A percentile compares a stretch with the other conserved stretches of the same genome.
phyloP scores from a whole-genome alignment of 805 yeast species.

The Naumovozyma castellii region DNA sequence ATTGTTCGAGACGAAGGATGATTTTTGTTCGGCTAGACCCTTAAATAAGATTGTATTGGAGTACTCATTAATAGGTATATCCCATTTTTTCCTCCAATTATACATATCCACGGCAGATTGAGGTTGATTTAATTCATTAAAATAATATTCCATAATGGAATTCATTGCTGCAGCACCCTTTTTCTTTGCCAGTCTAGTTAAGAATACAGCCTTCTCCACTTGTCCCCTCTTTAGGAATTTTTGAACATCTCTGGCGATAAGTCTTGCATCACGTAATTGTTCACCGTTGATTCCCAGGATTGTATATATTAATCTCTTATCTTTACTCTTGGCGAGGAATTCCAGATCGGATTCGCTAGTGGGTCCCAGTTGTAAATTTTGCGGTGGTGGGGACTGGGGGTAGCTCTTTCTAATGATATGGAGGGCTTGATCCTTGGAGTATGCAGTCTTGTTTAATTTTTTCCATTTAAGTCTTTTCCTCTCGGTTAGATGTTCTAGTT shows the following conservation, averaged over 20 bases:
- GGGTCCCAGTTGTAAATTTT: constrained; percentile 29
- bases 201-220: constrained; percentile 42
- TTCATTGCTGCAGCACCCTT: constrained; percentile 57
- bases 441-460: constrained; percentile 19
- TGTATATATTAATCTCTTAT: constrained; percentile 40
- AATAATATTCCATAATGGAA: constrained; percentile 43
- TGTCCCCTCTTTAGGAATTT: constrained; percentile 44
- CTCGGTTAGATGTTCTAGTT: constrained; percentile 10
- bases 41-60: constrained; percentile 39
- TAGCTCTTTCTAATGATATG: constrained; percentile 16
- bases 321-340: constrained; percentile 27
- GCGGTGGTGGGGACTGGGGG: constrained; percentile 12
- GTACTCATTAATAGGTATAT: constrained; percentile 41
- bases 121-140: constrained; percentile 33
- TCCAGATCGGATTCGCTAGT: constrained; percentile 29
- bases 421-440: constrained; percentile 22
- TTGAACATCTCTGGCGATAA: constrained; percentile 44
- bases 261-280: constrained; percentile 48
- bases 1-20: constrained; percentile 22
- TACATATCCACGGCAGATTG: constrained; percentile 43
- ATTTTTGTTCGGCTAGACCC: constrained; percentile 33
- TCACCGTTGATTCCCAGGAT: constrained; percentile 51
- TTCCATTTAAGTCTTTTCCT: constrained; percentile 13
- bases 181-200: constrained; percentile 39
- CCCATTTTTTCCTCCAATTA: constrained; percentile 54